Conservation (phyloP, 2,329 filamentous ascomycete species). For the Emergomyces pasteurianus region DNA sequence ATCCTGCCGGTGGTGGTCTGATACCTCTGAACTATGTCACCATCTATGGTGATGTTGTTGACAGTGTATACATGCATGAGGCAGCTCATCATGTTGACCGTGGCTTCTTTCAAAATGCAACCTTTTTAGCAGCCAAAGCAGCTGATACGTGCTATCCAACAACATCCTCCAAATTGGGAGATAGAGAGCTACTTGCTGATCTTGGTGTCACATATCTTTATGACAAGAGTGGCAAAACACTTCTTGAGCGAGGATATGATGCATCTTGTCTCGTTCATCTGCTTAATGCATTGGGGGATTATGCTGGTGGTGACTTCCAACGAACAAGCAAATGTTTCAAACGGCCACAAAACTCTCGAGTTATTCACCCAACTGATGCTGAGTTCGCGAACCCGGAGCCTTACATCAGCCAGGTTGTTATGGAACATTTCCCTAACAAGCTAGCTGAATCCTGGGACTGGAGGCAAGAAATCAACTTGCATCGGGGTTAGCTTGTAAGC, state of each 20-base stretch:
- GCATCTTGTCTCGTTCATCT: background rate
- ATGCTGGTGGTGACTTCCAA: background rate
- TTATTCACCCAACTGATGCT: background rate
- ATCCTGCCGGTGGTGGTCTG: background rate
- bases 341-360: background rate
- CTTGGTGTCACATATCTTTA: background rate
- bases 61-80: background rate
- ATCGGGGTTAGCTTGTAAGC: too few relatives aligned
- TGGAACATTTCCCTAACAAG: background rate
- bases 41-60: background rate
- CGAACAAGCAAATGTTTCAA: background rate
- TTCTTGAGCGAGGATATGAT: background rate
- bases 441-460: too few relatives aligned
- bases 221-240: background rate
- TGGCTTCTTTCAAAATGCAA: background rate
- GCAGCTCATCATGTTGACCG: background rate
- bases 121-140: background rate
- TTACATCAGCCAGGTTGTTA: background rate
- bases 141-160: background rate
- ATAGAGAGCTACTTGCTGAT: background rate
- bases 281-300: background rate
- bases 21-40: background rate
- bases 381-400: background rate
- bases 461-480: too few relatives aligned
- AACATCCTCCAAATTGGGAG: background rate